Conservation (phyloP, 257 asterid species). For the Paulownia fortunei region DNA sequence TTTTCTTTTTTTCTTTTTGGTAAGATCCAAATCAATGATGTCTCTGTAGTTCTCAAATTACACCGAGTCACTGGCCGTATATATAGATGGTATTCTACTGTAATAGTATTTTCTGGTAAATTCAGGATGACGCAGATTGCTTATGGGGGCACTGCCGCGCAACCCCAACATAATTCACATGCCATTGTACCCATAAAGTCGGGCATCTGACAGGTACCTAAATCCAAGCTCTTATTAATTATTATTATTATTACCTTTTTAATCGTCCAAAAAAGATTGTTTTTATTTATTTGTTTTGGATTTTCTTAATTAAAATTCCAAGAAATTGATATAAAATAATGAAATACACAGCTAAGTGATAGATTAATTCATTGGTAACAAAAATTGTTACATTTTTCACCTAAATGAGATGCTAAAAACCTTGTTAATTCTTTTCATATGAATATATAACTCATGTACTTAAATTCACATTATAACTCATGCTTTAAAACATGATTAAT, state of each 20-base stretch:
- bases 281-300: neutral
- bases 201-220: slow-evolving; percentile 47
- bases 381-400: too few relatives aligned
- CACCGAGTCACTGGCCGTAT: too few relatives aligned
- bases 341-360: neutral
- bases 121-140: neutral
- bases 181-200: slow-evolving; percentile 43
- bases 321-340: neutral
- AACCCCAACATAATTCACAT: slow-evolving; percentile 30
- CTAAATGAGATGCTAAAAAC: too few relatives aligned
- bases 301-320: neutral
- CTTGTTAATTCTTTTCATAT: too few relatives aligned
- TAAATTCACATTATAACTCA: too few relatives aligned
- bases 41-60: too few relatives aligned
- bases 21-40: too few relatives aligned
- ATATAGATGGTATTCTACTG: too few relatives aligned
- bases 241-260: neutral
- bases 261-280: neutral
- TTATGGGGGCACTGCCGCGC: neutral
- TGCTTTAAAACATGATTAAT: too few relatives aligned
- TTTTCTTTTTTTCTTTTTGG: too few relatives aligned
- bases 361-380: too few relatives aligned
- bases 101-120: neutral
- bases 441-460: too few relatives aligned
- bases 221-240: neutral